These are phyloP conservation scores for Hortiboletus rubellus DNA, from an alignment of 1,284 basidiomycete species.

Conservation along the genomic window DNA sequence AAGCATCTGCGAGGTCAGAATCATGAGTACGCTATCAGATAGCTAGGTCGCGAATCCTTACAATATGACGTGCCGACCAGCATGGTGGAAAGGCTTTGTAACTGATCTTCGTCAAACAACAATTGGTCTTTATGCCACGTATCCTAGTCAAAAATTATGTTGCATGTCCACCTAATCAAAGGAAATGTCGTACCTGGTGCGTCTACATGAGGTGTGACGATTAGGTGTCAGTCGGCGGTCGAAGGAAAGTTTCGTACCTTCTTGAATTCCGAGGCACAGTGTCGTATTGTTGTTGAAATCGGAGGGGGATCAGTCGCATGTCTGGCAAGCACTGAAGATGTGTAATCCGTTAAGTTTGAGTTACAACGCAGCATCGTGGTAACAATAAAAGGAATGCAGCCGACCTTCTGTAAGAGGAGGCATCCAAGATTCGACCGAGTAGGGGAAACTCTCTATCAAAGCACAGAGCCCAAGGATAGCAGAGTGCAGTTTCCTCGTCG, in stretches of 20 bases:
- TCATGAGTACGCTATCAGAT: slow-evolving; percentile 11
- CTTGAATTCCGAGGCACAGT: slow-evolving; percentile 88
- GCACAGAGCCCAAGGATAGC: slow-evolving; percentile 90
- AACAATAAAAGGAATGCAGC: slow-evolving; percentile 9
- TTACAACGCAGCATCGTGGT: not conserved
- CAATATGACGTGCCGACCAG: slow-evolving; percentile 91
- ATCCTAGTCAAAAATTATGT: slow-evolving; percentile 50
- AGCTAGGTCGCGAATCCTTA: slow-evolving; percentile 39
- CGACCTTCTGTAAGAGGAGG: slow-evolving; percentile 72
- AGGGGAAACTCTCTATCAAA: slow-evolving; percentile 78
- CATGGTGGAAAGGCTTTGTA: slow-evolving; percentile 85
- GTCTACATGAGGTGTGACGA: slow-evolving; percentile 45
- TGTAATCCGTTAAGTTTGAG: slow-evolving; percentile 12
- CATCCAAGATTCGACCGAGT: slow-evolving; percentile 77
- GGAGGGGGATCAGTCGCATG: slow-evolving; percentile 92
- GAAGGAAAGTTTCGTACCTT: slow-evolving; percentile 51
- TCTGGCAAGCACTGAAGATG: slow-evolving; percentile 61
- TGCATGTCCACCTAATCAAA: slow-evolving; percentile 14
- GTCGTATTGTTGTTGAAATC: slow-evolving; percentile 87
- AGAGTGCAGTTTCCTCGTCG: slow-evolving; percentile 79
- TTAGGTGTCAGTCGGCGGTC: slow-evolving; percentile 17
- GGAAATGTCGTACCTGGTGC: slow-evolving; percentile 55
- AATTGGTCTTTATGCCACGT: slow-evolving; percentile 92
- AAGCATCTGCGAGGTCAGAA: slow-evolving; percentile 24
- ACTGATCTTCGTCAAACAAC: slow-evolving; percentile 87